A percentile compares a stretch with the other conserved stretches of the same genome.
phyloP scores from a whole-genome alignment of 1,139 yeast genomes.

The Saccharomyces pastorianus region DNA sequence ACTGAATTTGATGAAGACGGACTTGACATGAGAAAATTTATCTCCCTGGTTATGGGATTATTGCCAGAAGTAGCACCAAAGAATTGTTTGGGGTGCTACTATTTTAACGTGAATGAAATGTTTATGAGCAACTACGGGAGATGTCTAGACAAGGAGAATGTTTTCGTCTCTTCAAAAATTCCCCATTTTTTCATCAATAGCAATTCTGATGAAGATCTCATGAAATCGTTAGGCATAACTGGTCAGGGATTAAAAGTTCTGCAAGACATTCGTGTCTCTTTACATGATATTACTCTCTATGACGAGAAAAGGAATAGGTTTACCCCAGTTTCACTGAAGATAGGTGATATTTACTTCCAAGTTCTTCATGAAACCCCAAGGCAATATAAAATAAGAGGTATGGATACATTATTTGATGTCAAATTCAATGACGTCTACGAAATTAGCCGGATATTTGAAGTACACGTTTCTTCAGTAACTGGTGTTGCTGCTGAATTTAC shows the following conservation, averaged over 20 bases:
- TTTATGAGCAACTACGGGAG: constrained; percentile 34
- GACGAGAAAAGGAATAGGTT: constrained; percentile 38
- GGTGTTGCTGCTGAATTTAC: constrained; percentile 52
- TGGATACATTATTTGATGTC: constrained; percentile 16
- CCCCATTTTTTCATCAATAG: constrained; percentile 35
- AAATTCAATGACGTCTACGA: constrained; percentile 48
- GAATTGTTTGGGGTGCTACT: constrained; percentile 51
- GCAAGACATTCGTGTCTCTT: constrained; percentile 49
- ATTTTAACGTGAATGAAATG: constrained; percentile 52
- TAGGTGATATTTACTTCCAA: constrained; percentile 67
- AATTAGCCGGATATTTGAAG: constrained; percentile 45
- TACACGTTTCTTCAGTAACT: constrained; percentile 45
- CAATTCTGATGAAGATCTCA: constrained; percentile 42
- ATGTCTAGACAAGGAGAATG: constrained; percentile 18
- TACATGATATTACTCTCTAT: constrained; percentile 34
- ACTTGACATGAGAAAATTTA: constrained; percentile 22
- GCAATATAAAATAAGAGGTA: constrained; percentile 32
- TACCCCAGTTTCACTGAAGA: constrained; percentile 51
- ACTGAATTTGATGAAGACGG: constrained; percentile 44
- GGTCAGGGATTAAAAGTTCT: constrained; percentile 33
- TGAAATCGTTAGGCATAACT: constrained; percentile 45
- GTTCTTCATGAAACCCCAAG: constrained; percentile 38
- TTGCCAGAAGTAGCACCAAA: constrained; percentile 42
- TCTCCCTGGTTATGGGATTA: constrained; percentile 34
- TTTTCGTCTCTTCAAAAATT: constrained; percentile 15